These are phyloP conservation scores for Colletotrichum simmondsii DNA, from an alignment of 2,329 filamentous ascomycete species.

Conservation along the genomic window DNA sequence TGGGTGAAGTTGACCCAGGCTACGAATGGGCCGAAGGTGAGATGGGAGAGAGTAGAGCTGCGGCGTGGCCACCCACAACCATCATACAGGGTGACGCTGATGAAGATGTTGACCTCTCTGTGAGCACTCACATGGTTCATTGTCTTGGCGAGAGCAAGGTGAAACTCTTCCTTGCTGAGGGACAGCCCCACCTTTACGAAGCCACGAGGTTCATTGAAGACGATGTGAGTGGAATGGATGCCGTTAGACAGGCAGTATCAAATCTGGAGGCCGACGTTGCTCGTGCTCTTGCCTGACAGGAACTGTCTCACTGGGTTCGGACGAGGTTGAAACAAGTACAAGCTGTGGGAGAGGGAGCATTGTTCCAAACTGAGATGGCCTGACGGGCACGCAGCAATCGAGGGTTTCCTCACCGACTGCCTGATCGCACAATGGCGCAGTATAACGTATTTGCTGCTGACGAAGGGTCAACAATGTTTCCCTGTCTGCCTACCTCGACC, in stretches of 20 bases:
- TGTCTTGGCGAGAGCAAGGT: constrained; percentile 41
- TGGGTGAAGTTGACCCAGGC: constrained; percentile 44
- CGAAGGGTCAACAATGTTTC: neutral
- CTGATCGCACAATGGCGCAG: neutral
- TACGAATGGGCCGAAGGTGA: constrained; percentile 42
- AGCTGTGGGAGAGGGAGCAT: neutral
- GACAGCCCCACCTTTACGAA: constrained; percentile 44
- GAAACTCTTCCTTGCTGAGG: constrained; percentile 40
- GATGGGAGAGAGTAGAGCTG: constrained; percentile 24
- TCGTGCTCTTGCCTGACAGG: neutral
- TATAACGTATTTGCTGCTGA: neutral
- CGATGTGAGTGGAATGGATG: constrained; percentile 40
- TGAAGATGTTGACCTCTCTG: constrained; percentile 40
- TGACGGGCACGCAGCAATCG: neutral
- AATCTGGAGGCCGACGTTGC: constrained; percentile 36
- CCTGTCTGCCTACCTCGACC: neutral
- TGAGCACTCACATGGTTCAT: constrained; percentile 42
- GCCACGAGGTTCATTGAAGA: constrained; percentile 44
- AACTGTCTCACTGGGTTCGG: neutral
- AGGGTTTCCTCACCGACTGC: neutral
- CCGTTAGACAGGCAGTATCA: constrained; percentile 39
- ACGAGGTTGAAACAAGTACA: neutral
- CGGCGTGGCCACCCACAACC: constrained; percentile 46
- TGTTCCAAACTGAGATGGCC: neutral
- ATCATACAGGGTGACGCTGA: constrained; percentile 47